Evolutionary conservation across 2,329 filamentous ascomycete species (phyloP).

Genomic region (Arthrobotrys entomopaga): DNA sequence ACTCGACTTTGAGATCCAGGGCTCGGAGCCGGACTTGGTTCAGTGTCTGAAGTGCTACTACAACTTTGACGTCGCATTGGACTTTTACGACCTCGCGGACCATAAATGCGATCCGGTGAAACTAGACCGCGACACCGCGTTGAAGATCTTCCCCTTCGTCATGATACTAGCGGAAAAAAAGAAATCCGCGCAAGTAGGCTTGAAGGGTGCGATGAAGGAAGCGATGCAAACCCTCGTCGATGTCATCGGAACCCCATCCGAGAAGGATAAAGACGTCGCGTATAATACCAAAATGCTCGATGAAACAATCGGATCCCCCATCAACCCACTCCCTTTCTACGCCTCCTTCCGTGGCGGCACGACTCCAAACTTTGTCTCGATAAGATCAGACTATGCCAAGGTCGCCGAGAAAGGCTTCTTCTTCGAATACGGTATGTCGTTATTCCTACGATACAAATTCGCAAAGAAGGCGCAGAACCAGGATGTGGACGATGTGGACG

Average conservation of each 20-base stretch:
- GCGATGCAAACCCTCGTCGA: slow-evolving; percentile 95
- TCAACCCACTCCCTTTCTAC: slow-evolving; percentile 83
- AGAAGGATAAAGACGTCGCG: slow-evolving; percentile 69
- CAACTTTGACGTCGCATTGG: slow-evolving; percentile 57
- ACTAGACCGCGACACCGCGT: slow-evolving; percentile 81
- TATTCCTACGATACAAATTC: slow-evolving; percentile 50
- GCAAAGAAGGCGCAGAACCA: slow-evolving; percentile 56
- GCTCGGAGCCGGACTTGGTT: slow-evolving; percentile 85
- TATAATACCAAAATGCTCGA: slow-evolving; percentile 87
- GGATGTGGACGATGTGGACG: slow-evolving; percentile 62
- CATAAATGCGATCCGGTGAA: slow-evolving; percentile 82
- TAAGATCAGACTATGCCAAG: slow-evolving; percentile 64
- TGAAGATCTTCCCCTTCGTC: slow-evolving; percentile 84
- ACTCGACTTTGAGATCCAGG: slow-evolving; percentile 73
- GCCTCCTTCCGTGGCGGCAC: slow-evolving; percentile 81
- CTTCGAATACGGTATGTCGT: slow-evolving; percentile 57
- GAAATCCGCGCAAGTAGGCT: slow-evolving; percentile 84
- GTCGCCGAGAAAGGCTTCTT: slow-evolving; percentile 58
- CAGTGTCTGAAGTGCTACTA: slow-evolving; percentile 62
- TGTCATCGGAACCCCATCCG: slow-evolving; percentile 75
- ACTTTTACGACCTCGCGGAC: slow-evolving; percentile 73
- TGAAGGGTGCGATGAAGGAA: slow-evolving; percentile 85
- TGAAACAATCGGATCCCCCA: slow-evolving; percentile 81
- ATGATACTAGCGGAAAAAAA: slow-evolving; percentile 82
- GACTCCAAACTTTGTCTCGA: slow-evolving; percentile 73